These are phyloP conservation scores for Solanum chacoense DNA, from an alignment of 305 asterid species.

Conservation along the genomic window DNA sequence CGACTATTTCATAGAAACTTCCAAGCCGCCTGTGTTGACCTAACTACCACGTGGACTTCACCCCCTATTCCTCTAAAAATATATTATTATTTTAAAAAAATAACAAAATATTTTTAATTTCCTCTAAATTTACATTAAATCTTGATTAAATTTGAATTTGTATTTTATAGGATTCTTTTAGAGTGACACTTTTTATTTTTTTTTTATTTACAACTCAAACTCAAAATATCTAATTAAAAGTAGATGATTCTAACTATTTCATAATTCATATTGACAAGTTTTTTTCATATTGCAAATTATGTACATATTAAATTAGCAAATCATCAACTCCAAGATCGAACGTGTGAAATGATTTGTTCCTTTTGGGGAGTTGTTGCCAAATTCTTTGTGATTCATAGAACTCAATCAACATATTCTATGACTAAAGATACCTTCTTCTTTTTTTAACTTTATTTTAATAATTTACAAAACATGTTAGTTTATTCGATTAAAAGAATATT, in stretches of 20 bases:
- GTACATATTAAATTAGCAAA: too few relatives aligned
- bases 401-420: background rate
- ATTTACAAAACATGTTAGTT: background rate
- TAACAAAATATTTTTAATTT: too few relatives aligned
- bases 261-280: too few relatives aligned
- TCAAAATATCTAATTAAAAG: too few relatives aligned
- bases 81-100: background rate
- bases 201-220: too few relatives aligned
- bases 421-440: background rate
- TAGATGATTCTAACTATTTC: background rate
- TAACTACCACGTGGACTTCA: background rate
- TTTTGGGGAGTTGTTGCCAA: background rate
- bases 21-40: background rate
- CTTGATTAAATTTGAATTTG: background rate
- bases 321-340: background rate
- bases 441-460: background rate
- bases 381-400: background rate
- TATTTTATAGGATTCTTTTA: background rate
- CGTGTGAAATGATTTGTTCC: background rate
- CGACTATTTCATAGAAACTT: background rate
- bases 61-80: background rate
- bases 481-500: background rate
- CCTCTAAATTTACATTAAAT: background rate
- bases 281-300: background rate
- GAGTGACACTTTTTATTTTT: too few relatives aligned